Evolutionary conservation across 305 asterid genomes (phyloP), one percentile per base, ranked within the genome.

Genomic region (Fraxinus baroniana): DNA sequence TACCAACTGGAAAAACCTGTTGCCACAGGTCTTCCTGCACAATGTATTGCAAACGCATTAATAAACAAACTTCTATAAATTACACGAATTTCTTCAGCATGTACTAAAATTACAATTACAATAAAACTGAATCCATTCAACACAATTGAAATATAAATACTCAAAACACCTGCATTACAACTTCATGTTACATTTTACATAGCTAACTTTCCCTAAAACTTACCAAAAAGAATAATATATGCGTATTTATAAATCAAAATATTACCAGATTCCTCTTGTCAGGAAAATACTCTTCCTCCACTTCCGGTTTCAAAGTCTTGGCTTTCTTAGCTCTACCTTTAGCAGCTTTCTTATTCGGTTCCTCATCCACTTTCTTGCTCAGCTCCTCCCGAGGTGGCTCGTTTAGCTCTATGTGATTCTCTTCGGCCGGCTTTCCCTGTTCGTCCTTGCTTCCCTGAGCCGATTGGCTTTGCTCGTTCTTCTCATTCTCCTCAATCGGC

Each of bases 221-320:
- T 30, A 70, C 30, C 39, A 49, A 49, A 49, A 49, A 49, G 20
- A 49, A 15, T 46, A 13, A 46, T 49, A 4, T 49, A 15, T 49
- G 62, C 20, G 15, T 49, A 49, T 49, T 17, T 49, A 49, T 49
- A 49, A 49, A 49, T 49, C 62, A 70, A 70, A 70, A 78, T 1
- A 55, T 44, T 89, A 94, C 98, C 93, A 94, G 85, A 87, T 91
- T 92, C 62, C 98, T 93, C 90, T 86, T 86, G 52, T 94, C 98
- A 0, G 87, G 86, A 72, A 94, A 93, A 87, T 91, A 93, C 88
- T 94, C 97, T 0, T 94, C 57, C 89, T 91, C 94, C 3, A 80
- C 71, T 64, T 90, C 90, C 41, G 86, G 89, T 81, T 89, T 91
- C 9, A 80, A 22, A 84, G 85, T 55, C 81, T 81, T 90, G 32